A percentile compares a stretch with the other conserved stretches of the same genome.
phyloP scores from a whole-genome alignment of 2,329 filamentous ascomycete species.

The Xylariaceae sp. region DNA sequence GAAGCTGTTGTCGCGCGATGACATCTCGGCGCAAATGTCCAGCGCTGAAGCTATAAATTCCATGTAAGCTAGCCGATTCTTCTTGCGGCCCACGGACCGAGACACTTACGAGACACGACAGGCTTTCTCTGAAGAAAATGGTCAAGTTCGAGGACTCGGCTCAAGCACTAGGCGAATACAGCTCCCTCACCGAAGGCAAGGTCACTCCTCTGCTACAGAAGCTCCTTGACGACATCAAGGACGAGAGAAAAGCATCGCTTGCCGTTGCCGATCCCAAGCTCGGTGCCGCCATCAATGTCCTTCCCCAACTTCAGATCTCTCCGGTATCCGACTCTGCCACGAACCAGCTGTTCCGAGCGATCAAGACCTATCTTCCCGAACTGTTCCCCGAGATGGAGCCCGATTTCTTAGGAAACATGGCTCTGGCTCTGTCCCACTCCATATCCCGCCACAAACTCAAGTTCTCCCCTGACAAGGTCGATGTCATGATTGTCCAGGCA shows the following conservation, averaged over 20 bases:
- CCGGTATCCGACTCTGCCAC: constrained; percentile 74
- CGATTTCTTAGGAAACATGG: constrained; percentile 87
- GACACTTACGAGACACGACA: constrained; percentile 25
- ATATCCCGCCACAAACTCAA: constrained; percentile 96
- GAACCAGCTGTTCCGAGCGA: constrained; percentile 85
- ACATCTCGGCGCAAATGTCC: constrained; percentile 65
- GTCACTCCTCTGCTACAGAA: constrained; percentile 78
- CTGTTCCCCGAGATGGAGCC: constrained; percentile 83
- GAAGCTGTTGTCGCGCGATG: constrained; percentile 87
- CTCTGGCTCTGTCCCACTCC: constrained; percentile 91
- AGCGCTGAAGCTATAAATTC: constrained; percentile 79
- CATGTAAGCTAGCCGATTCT: constrained; percentile 53
- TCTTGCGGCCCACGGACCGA: not conserved
- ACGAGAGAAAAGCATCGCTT: constrained; percentile 94
- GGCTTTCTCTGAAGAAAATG: constrained; percentile 93
- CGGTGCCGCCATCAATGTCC: constrained; percentile 82
- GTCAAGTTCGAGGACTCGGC: constrained; percentile 94
- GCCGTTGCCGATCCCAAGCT: constrained; percentile 92
- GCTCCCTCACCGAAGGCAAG: constrained; percentile 85
- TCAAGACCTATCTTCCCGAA: constrained; percentile 82
- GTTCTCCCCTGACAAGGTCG: constrained; percentile 97
- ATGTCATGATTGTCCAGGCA: constrained; percentile 98
- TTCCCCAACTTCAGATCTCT: constrained; percentile 79
- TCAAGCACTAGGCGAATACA: constrained; percentile 82
- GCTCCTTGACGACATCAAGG: constrained; percentile 83